Evolutionary conservation across 2,329 filamentous ascomycete species (phyloP).

Genomic region (Fragosphaeria purpurea): DNA sequence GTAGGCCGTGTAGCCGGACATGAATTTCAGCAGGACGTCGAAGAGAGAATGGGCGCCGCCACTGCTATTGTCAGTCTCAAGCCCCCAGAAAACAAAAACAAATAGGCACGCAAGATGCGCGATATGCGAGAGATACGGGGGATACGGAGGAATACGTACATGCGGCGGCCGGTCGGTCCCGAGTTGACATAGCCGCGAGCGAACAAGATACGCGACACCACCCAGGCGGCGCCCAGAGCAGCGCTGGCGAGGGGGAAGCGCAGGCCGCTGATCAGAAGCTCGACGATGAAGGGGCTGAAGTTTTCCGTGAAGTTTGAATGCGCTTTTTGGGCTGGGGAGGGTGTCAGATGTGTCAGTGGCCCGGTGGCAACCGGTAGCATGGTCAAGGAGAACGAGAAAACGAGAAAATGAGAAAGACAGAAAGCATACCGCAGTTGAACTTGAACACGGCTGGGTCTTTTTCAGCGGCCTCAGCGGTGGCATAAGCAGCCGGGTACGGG

Average conservation of each 20-base stretch:
- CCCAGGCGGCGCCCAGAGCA: slow-evolving; percentile 41
- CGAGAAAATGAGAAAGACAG: neutral
- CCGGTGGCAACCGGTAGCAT: neutral
- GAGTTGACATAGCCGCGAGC: slow-evolving; percentile 41
- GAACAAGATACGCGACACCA: slow-evolving; percentile 42
- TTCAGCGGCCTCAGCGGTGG: slow-evolving; percentile 39
- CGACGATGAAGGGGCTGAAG: slow-evolving; percentile 39
- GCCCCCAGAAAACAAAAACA: too few relatives aligned
- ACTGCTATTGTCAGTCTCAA: slow-evolving; percentile 21
- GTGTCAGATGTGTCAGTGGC: too few relatives aligned
- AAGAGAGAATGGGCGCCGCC: slow-evolving; percentile 23
- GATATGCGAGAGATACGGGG: neutral
- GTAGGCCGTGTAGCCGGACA: slow-evolving; percentile 33
- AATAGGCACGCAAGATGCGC: too few relatives aligned
- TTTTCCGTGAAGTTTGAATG: slow-evolving; percentile 58
- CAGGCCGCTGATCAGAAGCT: slow-evolving; percentile 47
- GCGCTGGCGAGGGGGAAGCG: slow-evolving; percentile 41
- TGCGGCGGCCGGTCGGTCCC: slow-evolving; percentile 35
- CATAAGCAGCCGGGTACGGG: slow-evolving; percentile 49
- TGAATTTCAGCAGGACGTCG: slow-evolving; percentile 29
- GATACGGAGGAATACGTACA: slow-evolving; percentile 20
- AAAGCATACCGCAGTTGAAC: slow-evolving; percentile 50
- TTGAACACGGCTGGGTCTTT: slow-evolving; percentile 43
- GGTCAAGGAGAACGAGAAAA: neutral
- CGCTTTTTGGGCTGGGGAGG: slow-evolving; percentile 41